A percentile compares a stretch with the other conserved stretches of the same genome.
These are phyloP conservation scores for Tephrocybe sp. DNA, from an alignment of 768 basidiomycete genomes.

Conservation along the genomic window DNA sequence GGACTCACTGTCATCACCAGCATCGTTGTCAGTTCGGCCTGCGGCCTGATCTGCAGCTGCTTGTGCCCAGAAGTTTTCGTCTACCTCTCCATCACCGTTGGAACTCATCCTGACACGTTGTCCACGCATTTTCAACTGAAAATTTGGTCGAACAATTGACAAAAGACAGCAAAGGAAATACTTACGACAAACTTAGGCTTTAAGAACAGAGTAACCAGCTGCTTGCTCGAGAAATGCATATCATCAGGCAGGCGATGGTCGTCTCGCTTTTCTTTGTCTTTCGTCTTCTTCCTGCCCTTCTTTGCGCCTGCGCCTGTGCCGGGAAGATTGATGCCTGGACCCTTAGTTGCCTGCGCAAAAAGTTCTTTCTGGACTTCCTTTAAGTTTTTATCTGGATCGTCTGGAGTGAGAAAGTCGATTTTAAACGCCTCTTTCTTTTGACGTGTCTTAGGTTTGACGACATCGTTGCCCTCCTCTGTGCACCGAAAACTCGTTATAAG, in stretches of 20 bases:
- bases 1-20: constrained; percentile 60
- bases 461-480: constrained; percentile 39
- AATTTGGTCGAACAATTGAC: constrained; percentile 1
- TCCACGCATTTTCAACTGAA: constrained; percentile 86
- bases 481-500: not conserved
- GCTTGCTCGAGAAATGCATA: constrained; percentile 93
- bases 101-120: constrained; percentile 55
- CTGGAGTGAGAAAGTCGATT: constrained; percentile 71
- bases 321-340: constrained; percentile 66
- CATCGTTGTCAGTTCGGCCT: constrained; percentile 44
- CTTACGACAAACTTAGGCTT: constrained; percentile 94
- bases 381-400: constrained; percentile 52
- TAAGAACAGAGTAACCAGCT: constrained; percentile 88
- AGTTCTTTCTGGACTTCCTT: constrained; percentile 67
- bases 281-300: constrained; percentile 45
- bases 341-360: constrained; percentile 75
- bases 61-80: constrained; percentile 97
- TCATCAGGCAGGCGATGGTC: constrained; percentile 89
- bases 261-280: constrained; percentile 63
- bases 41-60: constrained; percentile 84
- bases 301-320: constrained; percentile 44
- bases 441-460: constrained; percentile 51
- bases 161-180: constrained; percentile 3
- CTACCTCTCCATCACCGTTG: constrained; percentile 81
- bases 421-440: constrained; percentile 79